Evolutionary conservation across 306 rosid species (phyloP), one percentile per base, ranked within the genome.

Genomic region (Pueraria montana): DNA sequence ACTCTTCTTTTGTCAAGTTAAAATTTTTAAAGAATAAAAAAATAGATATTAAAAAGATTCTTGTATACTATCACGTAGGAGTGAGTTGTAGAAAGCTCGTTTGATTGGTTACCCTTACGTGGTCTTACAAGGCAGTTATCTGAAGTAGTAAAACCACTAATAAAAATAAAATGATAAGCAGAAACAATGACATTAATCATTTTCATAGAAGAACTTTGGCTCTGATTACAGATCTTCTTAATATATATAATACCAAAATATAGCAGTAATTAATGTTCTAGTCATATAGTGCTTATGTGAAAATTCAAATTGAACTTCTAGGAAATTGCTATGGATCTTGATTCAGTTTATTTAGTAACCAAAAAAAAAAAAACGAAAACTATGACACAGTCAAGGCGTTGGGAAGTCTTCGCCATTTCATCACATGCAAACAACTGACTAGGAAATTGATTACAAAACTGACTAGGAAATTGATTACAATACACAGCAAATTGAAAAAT

Each of bases 281-380:
- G 58, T 53, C 42, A 77, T n/a, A 30, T 24, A 14, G 8, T 46
- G 62, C 5, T 18, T 27, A 3, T 46, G 48, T 46, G 81, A 64
- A 80, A 24, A 46, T 55, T 69, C 26, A 67, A 38, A 68, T 24
- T 68, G 59, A n/a, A 48, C 53, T 59, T 80, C 40, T 18, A 16
- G 16, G 84, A 72, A 81, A 72, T 62, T 81, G 61, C 79, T 2
- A 4, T 24, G 46, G 3, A 13, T 67, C 69, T 50, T 50, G 24
- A 49, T 64, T 23, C 20, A 32, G 42, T 14, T 62, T 65, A 26
- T 78, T 66, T 78, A 21, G 34, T 49, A 23, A 43, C 17, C 0
- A 38, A n/a, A n/a, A n/a, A n/a, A n/a, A n/a, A n/a, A 16, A 21
- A 34, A 79, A 38, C 32, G 56, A 24, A 21, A 66, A 38, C 18